These are phyloP conservation scores for Candida corydali DNA, from an alignment of 805 yeast genomes.

Conservation along the genomic window DNA sequence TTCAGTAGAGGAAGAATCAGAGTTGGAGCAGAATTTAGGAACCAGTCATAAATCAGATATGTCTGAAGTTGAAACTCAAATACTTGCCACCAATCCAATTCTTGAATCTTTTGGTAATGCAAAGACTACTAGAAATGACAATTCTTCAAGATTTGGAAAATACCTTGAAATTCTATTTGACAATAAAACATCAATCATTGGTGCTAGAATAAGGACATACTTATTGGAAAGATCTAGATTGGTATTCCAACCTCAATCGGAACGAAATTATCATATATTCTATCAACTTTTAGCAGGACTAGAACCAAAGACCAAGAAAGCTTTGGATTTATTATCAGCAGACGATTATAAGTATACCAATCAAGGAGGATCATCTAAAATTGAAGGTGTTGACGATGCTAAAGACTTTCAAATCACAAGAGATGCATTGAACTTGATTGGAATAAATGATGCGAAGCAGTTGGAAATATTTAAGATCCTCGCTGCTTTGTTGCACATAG, in stretches of 20 bases:
- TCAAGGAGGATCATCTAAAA: constrained; percentile 77
- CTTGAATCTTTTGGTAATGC: constrained; percentile 99
- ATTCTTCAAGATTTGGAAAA: constrained; percentile 96
- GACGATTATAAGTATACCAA: constrained; percentile 76
- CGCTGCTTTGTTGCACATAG: constrained; percentile 87
- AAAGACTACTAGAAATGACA: constrained; percentile 93
- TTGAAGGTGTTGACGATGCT: constrained; percentile 78
- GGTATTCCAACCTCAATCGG: constrained; percentile 87
- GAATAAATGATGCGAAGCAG: constrained; percentile 59
- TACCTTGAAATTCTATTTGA: constrained; percentile 89
- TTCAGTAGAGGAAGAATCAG: constrained; percentile 64
- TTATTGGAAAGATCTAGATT: constrained; percentile 89
- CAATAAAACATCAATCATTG: constrained; percentile 70
- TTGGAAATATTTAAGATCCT: constrained; percentile 68
- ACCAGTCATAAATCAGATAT: constrained; percentile 52
- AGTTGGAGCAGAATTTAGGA: constrained; percentile 21
- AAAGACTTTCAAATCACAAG: constrained; percentile 73
- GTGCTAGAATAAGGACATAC: constrained; percentile 92
- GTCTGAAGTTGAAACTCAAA: constrained; percentile 90
- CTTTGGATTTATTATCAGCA: constrained; percentile 59
- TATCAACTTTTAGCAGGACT: constrained; percentile 84
- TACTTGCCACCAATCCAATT: constrained; percentile 93
- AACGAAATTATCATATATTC: constrained; percentile 92
- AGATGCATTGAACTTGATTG: constrained; percentile 75
- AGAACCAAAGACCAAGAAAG: constrained; percentile 47